Base-by-base conservation (phyloP, 2,329 filamentous ascomycete species). In the Uncinocarpus reesii region DNA sequence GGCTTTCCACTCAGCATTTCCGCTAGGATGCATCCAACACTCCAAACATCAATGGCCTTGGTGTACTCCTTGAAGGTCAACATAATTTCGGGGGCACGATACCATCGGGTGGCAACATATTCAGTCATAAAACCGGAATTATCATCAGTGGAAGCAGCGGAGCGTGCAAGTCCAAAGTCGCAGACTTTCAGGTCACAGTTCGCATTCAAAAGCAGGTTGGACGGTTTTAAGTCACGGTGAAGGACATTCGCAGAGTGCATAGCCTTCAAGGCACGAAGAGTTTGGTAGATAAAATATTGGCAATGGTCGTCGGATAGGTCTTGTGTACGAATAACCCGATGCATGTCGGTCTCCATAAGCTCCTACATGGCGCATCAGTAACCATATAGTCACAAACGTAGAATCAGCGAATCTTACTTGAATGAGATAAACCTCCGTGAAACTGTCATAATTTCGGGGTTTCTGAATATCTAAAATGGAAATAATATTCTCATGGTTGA, bases 101-200 rank as follows among this genome's bases (percentile, higher is more conserved):
- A 98, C 92, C 92, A 98, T 62, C 92, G 83, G 40, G 92, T 98
- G 44, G 92, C 92, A 49, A 98, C 92, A 66, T 98, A 98, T 93
- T 98, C 92, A 13, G 92, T 98, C 92, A 98, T 98, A 79, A 98
- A 98, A 18, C 92, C 92, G n/a, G 90, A 95, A 71, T 98, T 98
- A 69, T 98, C 92, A 64, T 98, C 92, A 58, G 93, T 93, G 7
- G 90, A 95, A 7, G 92, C 92, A 10, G 92, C 92, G 7, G 90
- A 96, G 62, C 89, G 83, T 42, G 92, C 92, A 49, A 98, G 80
- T 63, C 92, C 92, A 62, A 98, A 98, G 68, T 98, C 92, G 71
- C 92, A 98, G 58, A 98, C 92, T 71, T 98, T 98, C 58, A 98
- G 76, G 71, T 98, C 92, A 70, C 92, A 98, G 71, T 98, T 98